These are phyloP conservation scores for Cercospora nicotianae DNA, from an alignment of 2,329 filamentous ascomycete species.

Conservation along the genomic window DNA sequence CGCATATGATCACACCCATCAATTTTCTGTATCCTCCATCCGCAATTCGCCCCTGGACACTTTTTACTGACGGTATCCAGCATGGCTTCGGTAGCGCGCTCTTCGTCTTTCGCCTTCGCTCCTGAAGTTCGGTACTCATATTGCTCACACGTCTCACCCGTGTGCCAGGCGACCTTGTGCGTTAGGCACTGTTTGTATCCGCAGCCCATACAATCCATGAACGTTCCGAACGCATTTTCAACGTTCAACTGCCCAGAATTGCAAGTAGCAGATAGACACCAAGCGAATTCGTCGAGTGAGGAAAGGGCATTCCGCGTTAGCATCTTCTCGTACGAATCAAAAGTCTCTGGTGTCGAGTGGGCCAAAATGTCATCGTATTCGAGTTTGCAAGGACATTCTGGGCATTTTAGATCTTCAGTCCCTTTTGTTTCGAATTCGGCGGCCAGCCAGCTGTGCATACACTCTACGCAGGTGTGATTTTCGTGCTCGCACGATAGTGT, in stretches of 20 bases:
- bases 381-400: slow-evolving; percentile 51
- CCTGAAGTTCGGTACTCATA: slow-evolving; percentile 40
- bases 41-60: slow-evolving; percentile 42
- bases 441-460: slow-evolving; percentile 43
- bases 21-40: slow-evolving; percentile 43
- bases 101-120: slow-evolving; percentile 29
- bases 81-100: slow-evolving; percentile 32
- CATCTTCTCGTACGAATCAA: slow-evolving; percentile 51
- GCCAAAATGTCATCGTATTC: slow-evolving; percentile 49
- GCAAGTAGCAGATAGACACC: slow-evolving; percentile 55
- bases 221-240: slow-evolving; percentile 39
- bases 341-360: slow-evolving; percentile 48
- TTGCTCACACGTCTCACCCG: slow-evolving; percentile 42
- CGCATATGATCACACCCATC: slow-evolving; percentile 45
- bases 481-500: slow-evolving; percentile 40
- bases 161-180: slow-evolving; percentile 43
- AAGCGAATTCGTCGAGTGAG: slow-evolving; percentile 50
- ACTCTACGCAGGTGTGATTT: slow-evolving; percentile 40
- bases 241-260: slow-evolving; percentile 54
- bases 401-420: slow-evolving; percentile 54
- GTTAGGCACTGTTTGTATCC: slow-evolving; percentile 40
- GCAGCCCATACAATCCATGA: slow-evolving; percentile 44
- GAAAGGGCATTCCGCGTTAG: slow-evolving; percentile 48
- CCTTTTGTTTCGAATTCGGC: slow-evolving; percentile 40
- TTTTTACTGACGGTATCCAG: slow-evolving; percentile 39